These are phyloP conservation scores for Rickenella mellea DNA, from an alignment of 768 basidiomycete species.

Conservation along the genomic window DNA sequence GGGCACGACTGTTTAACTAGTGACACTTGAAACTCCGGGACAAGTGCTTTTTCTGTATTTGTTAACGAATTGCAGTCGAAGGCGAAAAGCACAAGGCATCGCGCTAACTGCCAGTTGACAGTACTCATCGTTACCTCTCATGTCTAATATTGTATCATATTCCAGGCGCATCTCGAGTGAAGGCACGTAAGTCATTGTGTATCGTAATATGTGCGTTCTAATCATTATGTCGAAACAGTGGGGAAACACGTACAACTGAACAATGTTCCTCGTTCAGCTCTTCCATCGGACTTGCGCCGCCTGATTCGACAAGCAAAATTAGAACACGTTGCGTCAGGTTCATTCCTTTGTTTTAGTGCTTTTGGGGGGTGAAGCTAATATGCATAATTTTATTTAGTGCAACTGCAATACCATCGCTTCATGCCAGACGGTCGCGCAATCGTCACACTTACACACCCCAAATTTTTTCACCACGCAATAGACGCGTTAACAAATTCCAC, in stretches of 20 bases:
- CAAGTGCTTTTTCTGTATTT: no score
- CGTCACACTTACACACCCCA: constrained; percentile 41
- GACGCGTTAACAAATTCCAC: constrained; percentile 31
- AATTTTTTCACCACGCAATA: constrained; percentile 32
- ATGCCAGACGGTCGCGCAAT: constrained; percentile 48
- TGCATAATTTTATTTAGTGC: constrained; percentile 27
- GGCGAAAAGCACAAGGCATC: no score
- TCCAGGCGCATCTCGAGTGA: no score
- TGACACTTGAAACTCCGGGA: no score
- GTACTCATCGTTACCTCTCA: no score
- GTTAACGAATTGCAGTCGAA: no score
- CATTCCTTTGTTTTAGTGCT: neutral
- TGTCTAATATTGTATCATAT: no score
- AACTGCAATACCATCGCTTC: constrained; percentile 52
- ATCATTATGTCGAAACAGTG: no score
- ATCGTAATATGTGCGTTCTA: no score
- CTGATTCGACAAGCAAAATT: constrained; percentile 23
- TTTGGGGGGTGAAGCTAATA: neutral
- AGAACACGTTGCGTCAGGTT: no score
- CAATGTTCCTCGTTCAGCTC: constrained; percentile 41
- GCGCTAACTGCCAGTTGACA: no score
- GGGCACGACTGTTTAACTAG: no score
- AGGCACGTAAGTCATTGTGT: constrained; percentile 12
- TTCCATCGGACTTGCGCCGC: constrained; percentile 43
- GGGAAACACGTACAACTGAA: constrained; percentile 36